A percentile compares a stretch with the other conserved stretches of the same genome.
Conservation (phyloP, 1,139 yeast species). For the Pichia sp. region DNA sequence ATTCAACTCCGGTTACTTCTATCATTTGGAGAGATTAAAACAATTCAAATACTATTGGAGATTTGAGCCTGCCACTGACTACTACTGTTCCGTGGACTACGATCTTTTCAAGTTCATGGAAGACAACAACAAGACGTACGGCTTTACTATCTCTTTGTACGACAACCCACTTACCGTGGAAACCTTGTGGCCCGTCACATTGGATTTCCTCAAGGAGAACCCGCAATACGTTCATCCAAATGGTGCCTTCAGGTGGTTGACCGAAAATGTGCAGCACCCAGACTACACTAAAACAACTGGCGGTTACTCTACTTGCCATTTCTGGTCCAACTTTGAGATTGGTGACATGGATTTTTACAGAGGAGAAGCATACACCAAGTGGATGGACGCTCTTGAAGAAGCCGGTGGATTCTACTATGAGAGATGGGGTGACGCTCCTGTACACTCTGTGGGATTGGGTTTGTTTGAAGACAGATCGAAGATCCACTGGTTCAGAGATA, state of each 20-base stretch:
- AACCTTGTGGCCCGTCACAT: slow-evolving; percentile 50
- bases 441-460: slow-evolving; percentile 80
- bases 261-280: slow-evolving; percentile 48
- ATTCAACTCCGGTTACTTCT: slow-evolving; percentile 48
- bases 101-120: slow-evolving; percentile 54
- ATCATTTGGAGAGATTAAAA: slow-evolving; percentile 44
- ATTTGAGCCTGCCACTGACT: slow-evolving; percentile 50
- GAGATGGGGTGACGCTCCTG: slow-evolving; percentile 96
- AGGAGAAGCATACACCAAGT: slow-evolving; percentile 58
- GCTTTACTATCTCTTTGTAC: slow-evolving; percentile 48
- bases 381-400: slow-evolving; percentile 60
- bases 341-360: slow-evolving; percentile 74
- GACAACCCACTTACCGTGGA: slow-evolving; percentile 44
- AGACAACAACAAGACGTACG: slow-evolving; percentile 46
- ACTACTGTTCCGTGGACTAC: slow-evolving; percentile 45
- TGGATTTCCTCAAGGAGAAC: slow-evolving; percentile 44
- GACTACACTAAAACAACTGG: slow-evolving; percentile 37
- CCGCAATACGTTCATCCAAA: slow-evolving; percentile 43
- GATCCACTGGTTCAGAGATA: slow-evolving; percentile 83
- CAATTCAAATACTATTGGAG: slow-evolving; percentile 50
- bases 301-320: slow-evolving; percentile 69
- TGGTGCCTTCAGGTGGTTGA: slow-evolving; percentile 52
- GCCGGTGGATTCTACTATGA: slow-evolving; percentile 83
- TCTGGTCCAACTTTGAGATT: slow-evolving; percentile 93
- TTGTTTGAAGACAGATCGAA: slow-evolving; percentile 63